Evolutionary conservation across 805 yeast genomes (phyloP).

Genomic region (Kuraishia capsulata): DNA sequence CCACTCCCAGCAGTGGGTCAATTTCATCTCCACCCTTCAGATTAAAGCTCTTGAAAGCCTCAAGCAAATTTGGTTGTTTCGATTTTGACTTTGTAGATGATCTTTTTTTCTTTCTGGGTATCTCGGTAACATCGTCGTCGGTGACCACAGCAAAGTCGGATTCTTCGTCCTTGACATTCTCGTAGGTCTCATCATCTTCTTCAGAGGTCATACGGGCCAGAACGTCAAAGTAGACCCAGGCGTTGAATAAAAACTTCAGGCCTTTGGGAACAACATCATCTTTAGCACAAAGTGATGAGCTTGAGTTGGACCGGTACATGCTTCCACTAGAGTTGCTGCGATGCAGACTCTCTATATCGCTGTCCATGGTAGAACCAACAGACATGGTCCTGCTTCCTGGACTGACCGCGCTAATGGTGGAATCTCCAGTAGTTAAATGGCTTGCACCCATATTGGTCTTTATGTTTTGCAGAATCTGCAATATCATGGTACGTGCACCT

Average conservation of each 20-base stretch:
- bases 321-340: background rate
- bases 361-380: background rate
- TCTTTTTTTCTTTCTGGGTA: constrained; percentile 6
- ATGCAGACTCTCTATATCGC: background rate
- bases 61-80: constrained; percentile 18
- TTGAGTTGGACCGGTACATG: background rate
- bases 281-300: background rate
- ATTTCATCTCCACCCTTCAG: constrained; percentile 29
- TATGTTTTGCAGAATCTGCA: constrained; percentile 27
- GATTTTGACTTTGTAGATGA: constrained; percentile 11
- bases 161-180: background rate
- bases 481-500: constrained; percentile 57
- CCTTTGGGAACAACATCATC: constrained; percentile 25
- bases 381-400: background rate
- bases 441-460: constrained; percentile 1
- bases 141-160: constrained; percentile 1
- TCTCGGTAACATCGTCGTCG: background rate
- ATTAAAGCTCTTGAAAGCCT: constrained; percentile 28
- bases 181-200: background rate
- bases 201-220: constrained; percentile 56
- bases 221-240: constrained; percentile 64
- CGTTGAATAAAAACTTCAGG: constrained; percentile 45
- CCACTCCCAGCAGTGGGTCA: constrained; percentile 63
- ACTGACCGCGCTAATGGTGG: background rate
- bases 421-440: background rate